A percentile compares a stretch with the other conserved stretches of the same genome.
phyloP scores from a whole-genome alignment of 2,329 filamentous ascomycete genomes.

The Hirsutella rhossiliensis region DNA sequence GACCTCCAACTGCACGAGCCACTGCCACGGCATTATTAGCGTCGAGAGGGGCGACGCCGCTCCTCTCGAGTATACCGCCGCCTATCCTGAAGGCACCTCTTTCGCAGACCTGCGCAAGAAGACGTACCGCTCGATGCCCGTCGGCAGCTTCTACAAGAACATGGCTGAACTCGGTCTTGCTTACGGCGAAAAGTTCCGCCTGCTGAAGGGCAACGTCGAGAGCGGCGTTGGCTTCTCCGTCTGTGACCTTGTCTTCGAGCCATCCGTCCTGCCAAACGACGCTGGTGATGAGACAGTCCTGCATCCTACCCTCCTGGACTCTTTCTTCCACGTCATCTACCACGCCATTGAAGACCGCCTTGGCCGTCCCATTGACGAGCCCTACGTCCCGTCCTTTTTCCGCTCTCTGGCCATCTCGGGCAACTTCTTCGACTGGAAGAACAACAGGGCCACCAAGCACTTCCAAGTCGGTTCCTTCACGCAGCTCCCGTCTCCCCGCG shows the following conservation, averaged over 20 bases:
- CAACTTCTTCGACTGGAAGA: slow-evolving; percentile 8
- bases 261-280: slow-evolving; percentile 6
- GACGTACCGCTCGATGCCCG: slow-evolving; percentile 11
- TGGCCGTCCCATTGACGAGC: slow-evolving; percentile 11
- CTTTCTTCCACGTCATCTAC: slow-evolving; percentile 15
- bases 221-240: slow-evolving; percentile 10
- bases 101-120: slow-evolving; percentile 7
- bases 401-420: slow-evolving; percentile 10
- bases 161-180: slow-evolving; percentile 10
- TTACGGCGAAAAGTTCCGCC: slow-evolving; percentile 12
- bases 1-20: slow-evolving; percentile 10
- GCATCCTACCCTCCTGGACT: slow-evolving; percentile 12
- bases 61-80: slow-evolving; percentile 6
- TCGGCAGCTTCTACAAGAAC: slow-evolving; percentile 10
- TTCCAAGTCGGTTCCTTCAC: slow-evolving; percentile 10
- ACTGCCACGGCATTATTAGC: slow-evolving; percentile 11
- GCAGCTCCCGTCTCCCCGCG: slow-evolving; percentile 11
- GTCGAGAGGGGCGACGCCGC: slow-evolving; percentile 6
- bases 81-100: slow-evolving; percentile 3
- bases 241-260: slow-evolving; percentile 9
- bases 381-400: slow-evolving; percentile 14
- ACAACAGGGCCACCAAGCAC: slow-evolving; percentile 5
- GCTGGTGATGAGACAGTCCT: slow-evolving; percentile 12
- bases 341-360: slow-evolving; percentile 11
- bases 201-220: slow-evolving; percentile 10